Base-by-base conservation (phyloP, 1,284 basidiomycete species). In the Lentinus polychrous region DNA sequence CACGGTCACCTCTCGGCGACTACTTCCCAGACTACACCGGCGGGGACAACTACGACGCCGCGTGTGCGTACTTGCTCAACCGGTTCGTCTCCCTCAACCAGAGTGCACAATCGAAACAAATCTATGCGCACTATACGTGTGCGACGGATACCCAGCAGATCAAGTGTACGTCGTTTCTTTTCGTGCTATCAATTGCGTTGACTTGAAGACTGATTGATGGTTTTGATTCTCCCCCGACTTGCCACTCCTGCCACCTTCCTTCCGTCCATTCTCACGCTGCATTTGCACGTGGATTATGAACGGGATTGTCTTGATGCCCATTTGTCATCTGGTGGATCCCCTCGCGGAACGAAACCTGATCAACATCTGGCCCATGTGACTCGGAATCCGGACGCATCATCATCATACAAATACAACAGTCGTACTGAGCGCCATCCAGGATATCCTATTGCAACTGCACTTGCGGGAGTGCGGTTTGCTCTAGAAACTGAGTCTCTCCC, bases 101-200 rank as follows among this genome's bases (percentile, higher is more conserved):
- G 70, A 89, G 84, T 57, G 85, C 90, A 0, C 82, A 85, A 41
- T 88, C 84, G 46, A 91, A 91, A 67, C 87, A 91, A 68, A 90
- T 90, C 54, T 90, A 91, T 59, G 89, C 90, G 5, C 89, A 92
- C 60, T 92, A 91, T 66, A 92, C 90, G 5, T 92, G 90, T 68
- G 90, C 90, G 24, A 92, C 89, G 24, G 89, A 92, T 67, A 92
- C 89, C 27, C 84, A 89, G 56, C 90, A 92, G 71, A 91, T 91
- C 64, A 89, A 86, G 68, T 91, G 86, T 90, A 63, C 52, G 82
- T 69, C 24, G 36, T 34, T 22, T 18, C 6, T 46, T 8, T 42
- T 42, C 11, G 31, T 7, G n/a, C 6, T 45, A 11, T 17, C 15
- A 18, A 18, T 17, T 45, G 44, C 7, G 3, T 11, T 24, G 33